Evolutionary conservation across 345 rosid species (phyloP), one percentile per base, ranked within the genome.

Genomic region (Schrenkiella parvula): DNA sequence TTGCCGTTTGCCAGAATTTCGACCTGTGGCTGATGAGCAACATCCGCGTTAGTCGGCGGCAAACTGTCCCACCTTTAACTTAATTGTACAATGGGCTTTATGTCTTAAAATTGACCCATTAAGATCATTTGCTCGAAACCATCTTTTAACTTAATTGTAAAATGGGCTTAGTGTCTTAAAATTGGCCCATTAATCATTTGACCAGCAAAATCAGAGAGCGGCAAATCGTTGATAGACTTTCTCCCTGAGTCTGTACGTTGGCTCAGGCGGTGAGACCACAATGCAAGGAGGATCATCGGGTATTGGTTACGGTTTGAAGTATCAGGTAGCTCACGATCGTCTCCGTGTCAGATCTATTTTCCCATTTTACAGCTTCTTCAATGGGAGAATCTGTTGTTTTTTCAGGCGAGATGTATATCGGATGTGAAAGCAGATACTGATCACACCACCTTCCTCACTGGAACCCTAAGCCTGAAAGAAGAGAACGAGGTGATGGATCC

Each of bases 201-300:
- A 44, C 14, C 50, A 35, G 65, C 50, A 25, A 34, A 47, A 15
- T 38, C 22, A 19, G 42, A 57, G 78, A 74, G 67, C 72, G 67
- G 72, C 44, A 66, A 74, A 74, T 65, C 66, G 52, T 37, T 25
- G 65, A 34, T 34, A 32, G 46, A 39, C 68, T 56, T 58, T 42
- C 54, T 41, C 29, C 76, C 70, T 62, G 41, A 63, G 41, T 51
- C 35, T 7, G 54, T 64, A n/a, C 44, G 25, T 52, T 42, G 46
- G 35, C 44, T 41, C 70, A 31, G 35, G 35, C 76, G 70, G n/a
- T 37, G 72, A 74, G 43, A 78, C 23, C 29, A 32, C 75, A 60
- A 91, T 91, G 97, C 96, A 89, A 80, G 98, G 96, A 64, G 95
- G 86, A 71, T 88, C 91, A 4, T 85, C 93, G 10, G 98, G 98